Base-by-base conservation (phyloP, 208 protist species). In the Balamuthia mandrillaris region DNA sequence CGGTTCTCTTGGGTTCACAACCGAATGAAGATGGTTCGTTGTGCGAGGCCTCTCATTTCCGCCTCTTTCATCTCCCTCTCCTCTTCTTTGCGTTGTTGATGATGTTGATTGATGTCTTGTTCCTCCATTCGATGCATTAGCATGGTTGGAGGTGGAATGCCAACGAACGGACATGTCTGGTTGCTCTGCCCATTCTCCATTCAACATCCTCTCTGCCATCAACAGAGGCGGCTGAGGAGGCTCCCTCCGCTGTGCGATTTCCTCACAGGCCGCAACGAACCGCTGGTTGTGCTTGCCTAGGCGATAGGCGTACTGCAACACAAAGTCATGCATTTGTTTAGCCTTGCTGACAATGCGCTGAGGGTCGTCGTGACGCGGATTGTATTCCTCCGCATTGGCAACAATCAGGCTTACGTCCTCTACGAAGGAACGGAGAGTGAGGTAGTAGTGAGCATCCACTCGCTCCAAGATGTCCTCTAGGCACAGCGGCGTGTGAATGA, bases 401-500 rank as follows among this genome's bases (percentile, higher is more conserved):
- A 49, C 27, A 35, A 88, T 74, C 33, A 75, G 49, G 18, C 79
- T 42, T 18, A 88, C 29, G 44, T 88, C 85, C 1, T 12, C 51
- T 60, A 85, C 6, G 49, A 88, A 88, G n/a, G 42, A 42, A n/a
- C 29, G 29, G 4, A 52, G 39, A 3, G 41, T 66, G 31, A 27
- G 18, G 41, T 88, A 88, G 27, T 78, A 45, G 58, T 14, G 49
- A 9, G 33, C 37, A 51, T 88, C 61, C n/a, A 84, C 27, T 16
- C 27, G 33, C 31, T 61, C 44, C 27, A 85, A 31, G 44, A 88
- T 77, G 27, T 45, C 52, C 33, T 72, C 39, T 24, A 88, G 49
- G 60, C 60, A 39, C n/a, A 85, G 54, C 24, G 86, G 86, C 16
- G 2, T 66, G 44, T 81, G 78, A 42, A 88, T 77, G 41, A 88